These are phyloP conservation scores for Aurantiochytrium sp. DNA, from an alignment of 108 stramenopile genomes.

Conservation along the genomic window DNA sequence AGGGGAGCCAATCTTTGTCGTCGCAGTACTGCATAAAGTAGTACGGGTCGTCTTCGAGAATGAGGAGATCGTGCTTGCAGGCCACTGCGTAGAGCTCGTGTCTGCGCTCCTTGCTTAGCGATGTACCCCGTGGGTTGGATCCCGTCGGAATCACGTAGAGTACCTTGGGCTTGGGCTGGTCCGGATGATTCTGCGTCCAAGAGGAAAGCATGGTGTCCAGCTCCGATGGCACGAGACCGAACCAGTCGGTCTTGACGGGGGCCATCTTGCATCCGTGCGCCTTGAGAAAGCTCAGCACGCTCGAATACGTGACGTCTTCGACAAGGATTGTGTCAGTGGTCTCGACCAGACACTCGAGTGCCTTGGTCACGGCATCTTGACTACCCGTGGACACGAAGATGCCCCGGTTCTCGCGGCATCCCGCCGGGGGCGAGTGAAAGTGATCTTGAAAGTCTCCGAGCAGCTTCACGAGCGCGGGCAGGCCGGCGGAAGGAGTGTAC, in stretches of 20 bases:
- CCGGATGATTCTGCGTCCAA: not conserved
- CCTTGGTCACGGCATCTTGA: conserved; percentile 38
- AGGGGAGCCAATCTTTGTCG: not conserved
- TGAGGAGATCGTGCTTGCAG: conserved; percentile 42
- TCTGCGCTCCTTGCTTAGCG: conserved; percentile 26
- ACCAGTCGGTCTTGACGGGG: not conserved
- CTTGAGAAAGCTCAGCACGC: conserved; percentile 35
- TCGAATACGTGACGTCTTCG: conserved; percentile 42
- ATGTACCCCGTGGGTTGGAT: conserved; percentile 39
- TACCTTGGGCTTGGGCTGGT: conserved; percentile 23
- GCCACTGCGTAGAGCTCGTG: conserved; percentile 40
- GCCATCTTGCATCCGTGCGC: not conserved
- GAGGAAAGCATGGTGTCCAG: not conserved
- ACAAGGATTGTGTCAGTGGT: conserved; percentile 29
- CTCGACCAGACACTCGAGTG: conserved; percentile 39
- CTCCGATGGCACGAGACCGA: not conserved
- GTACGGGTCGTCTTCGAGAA: conserved; percentile 62
- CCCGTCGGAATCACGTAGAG: conserved; percentile 49
- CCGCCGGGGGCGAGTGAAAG: not conserved
- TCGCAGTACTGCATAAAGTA: conserved; percentile 37
- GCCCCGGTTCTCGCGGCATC: not conserved
- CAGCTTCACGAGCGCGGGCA: conserved; percentile 23
- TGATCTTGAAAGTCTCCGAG: conserved; percentile 24
- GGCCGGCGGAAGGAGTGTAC: conserved; percentile 40
- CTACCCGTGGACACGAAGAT: conserved; percentile 36